phyloP scores from a whole-genome alignment of 2,329 filamentous ascomycete species.

The Monosporascus sp. region DNA sequence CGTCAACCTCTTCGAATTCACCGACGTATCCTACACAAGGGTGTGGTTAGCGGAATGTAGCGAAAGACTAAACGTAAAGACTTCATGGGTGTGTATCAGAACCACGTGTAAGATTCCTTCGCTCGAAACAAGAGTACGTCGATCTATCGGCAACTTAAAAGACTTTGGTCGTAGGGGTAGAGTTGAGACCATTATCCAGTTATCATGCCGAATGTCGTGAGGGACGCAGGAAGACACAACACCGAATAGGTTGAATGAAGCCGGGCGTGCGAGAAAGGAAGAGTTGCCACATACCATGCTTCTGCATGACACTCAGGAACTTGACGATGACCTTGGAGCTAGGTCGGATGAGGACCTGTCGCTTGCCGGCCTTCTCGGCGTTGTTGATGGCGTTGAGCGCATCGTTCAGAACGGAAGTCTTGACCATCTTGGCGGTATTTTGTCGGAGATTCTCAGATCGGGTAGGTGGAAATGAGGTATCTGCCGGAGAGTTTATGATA shows the following conservation, averaged over 20 bases:
- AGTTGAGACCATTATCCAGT: slow-evolving; percentile 94
- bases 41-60: slow-evolving; percentile 66
- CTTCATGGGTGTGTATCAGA: slow-evolving; percentile 67
- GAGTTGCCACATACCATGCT: slow-evolving; percentile 75
- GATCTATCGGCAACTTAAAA: slow-evolving; percentile 99
- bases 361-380: slow-evolving; percentile 99
- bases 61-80: slow-evolving; percentile 89
- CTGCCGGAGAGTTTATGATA: slow-evolving; percentile 38
- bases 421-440: slow-evolving; percentile 86
- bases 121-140: slow-evolving; percentile 47
- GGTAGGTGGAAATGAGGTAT: slow-evolving; percentile 55
- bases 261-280: slow-evolving; percentile 3
- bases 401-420: slow-evolving; percentile 99
- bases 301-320: slow-evolving; percentile 99
- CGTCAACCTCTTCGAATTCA: slow-evolving; percentile 98
- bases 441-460: slow-evolving; percentile 75
- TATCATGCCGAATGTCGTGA: slow-evolving; percentile 83
- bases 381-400: slow-evolving; percentile 99
- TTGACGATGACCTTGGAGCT: slow-evolving; percentile 99
- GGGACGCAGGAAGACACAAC: slow-evolving; percentile 3
- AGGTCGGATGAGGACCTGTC: slow-evolving; percentile 96
- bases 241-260: neutral
- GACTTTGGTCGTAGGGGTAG: slow-evolving; percentile 76
- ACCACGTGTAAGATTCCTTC: slow-evolving; percentile 96
- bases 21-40: slow-evolving; percentile 80